Conservation (phyloP, 2,329 filamentous ascomycete species). For the Microdochium bolleyi region DNA sequence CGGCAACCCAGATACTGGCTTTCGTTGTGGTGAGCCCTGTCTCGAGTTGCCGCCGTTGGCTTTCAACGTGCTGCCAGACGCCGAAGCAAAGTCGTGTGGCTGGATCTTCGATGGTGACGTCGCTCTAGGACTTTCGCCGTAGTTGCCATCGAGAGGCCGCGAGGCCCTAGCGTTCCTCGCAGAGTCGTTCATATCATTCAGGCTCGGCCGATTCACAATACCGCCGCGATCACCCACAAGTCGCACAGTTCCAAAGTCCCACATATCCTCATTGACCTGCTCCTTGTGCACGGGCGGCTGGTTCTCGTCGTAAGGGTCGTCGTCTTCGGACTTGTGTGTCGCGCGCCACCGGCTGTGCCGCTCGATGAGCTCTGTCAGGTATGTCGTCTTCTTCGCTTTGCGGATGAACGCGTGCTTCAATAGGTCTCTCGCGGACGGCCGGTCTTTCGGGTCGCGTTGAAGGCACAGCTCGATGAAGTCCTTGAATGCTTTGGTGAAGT, state of each 20-base stretch:
- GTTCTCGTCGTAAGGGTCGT: slow-evolving; percentile 56
- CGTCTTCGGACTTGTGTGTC: slow-evolving; percentile 64
- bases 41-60: slow-evolving; percentile 38
- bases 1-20: slow-evolving; percentile 32
- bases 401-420: slow-evolving; percentile 86
- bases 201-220: slow-evolving; percentile 45
- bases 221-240: slow-evolving; percentile 63
- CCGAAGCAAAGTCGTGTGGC: slow-evolving; percentile 34
- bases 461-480: slow-evolving; percentile 80
- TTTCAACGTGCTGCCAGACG: slow-evolving; percentile 48
- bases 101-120: slow-evolving; percentile 43
- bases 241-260: slow-evolving; percentile 96
- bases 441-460: slow-evolving; percentile 79
- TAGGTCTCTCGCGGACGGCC: slow-evolving; percentile 79
- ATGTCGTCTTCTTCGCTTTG: slow-evolving; percentile 90
- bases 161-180: slow-evolving; percentile 68
- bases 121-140: slow-evolving; percentile 42
- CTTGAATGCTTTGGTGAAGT: slow-evolving; percentile 76
- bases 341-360: slow-evolving; percentile 81
- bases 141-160: slow-evolving; percentile 43
- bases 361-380: slow-evolving; percentile 92
- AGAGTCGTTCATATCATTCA: slow-evolving; percentile 70
- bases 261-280: slow-evolving; percentile 72
- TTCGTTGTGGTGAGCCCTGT: slow-evolving; percentile 53
- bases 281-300: slow-evolving; percentile 48